Evolutionary conservation across 2,329 filamentous ascomycete genomes (phyloP).

Genomic region (Ophiostoma sp.): DNA sequence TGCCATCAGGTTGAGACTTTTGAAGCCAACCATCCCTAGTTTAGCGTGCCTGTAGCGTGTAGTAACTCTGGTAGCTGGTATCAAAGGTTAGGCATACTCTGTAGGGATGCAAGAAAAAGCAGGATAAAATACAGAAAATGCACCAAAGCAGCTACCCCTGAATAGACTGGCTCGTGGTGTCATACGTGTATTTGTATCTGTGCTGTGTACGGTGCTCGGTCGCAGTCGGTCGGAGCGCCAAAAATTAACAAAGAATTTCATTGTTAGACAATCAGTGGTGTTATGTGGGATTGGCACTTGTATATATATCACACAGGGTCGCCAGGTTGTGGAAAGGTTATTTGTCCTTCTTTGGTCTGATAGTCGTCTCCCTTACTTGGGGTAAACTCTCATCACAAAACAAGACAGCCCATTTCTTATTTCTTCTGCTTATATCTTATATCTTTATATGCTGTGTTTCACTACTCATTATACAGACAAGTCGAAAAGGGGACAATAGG

Average conservation of each 20-base stretch:
- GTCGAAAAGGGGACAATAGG: background rate
- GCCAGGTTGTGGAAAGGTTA: background rate
- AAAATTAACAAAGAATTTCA: background rate
- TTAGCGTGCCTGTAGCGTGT: background rate
- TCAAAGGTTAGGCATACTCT: background rate
- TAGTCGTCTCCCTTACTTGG: background rate
- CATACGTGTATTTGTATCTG: background rate
- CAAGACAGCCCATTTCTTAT: background rate
- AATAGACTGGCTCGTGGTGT: slow-evolving; percentile 1
- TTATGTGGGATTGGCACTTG: background rate
- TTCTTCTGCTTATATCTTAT: background rate
- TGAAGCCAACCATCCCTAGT: background rate
- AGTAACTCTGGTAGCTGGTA: background rate
- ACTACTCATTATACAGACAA: background rate
- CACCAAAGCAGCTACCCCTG: background rate
- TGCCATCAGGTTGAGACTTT: background rate
- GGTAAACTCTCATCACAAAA: background rate
- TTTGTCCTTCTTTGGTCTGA: background rate
- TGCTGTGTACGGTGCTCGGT: background rate
- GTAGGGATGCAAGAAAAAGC: background rate
- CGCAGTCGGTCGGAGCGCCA: background rate
- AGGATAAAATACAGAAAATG: background rate
- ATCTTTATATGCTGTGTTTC: background rate
- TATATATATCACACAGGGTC: background rate
- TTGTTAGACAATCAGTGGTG: background rate